These are phyloP conservation scores for Colletotrichum neosansevieriae DNA, from an alignment of 2,329 filamentous ascomycete genomes.

Conservation along the genomic window DNA sequence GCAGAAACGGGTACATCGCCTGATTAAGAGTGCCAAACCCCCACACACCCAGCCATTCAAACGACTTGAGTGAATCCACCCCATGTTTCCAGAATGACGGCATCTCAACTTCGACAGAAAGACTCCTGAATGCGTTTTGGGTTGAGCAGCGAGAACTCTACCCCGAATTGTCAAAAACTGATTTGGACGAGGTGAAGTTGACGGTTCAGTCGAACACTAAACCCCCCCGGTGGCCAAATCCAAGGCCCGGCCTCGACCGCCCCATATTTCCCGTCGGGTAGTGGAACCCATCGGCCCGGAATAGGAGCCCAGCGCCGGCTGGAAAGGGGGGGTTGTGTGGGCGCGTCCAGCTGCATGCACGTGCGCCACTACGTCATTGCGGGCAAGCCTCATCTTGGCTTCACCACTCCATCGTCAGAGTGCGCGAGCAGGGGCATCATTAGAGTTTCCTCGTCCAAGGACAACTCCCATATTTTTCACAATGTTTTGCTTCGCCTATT, in stretches of 20 bases:
- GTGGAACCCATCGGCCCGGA: constrained; percentile 19
- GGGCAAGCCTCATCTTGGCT: constrained; percentile 9
- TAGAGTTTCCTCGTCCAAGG: constrained; percentile 23
- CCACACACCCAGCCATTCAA: constrained; percentile 7
- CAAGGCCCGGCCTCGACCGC: neutral
- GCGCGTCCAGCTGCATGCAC: constrained; percentile 1
- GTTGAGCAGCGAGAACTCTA: too few species aligned
- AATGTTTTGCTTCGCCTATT: neutral
- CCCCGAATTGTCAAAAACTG: too few species aligned
- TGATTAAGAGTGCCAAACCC: neutral
- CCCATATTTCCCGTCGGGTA: constrained; percentile 10
- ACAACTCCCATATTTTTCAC: neutral
- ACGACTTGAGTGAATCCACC: neutral
- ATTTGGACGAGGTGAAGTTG: too few species aligned
- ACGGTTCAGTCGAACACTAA: too few species aligned
- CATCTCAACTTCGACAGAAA: too few species aligned
- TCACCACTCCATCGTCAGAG: neutral
- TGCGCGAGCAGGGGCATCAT: neutral
- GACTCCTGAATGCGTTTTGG: too few species aligned
- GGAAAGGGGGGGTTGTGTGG: too few species aligned
- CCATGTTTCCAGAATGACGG: neutral
- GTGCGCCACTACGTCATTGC: constrained; percentile 29
- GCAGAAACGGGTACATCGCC: constrained; percentile 31
- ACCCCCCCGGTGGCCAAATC: neutral
- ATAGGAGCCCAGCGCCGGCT: neutral